Evolutionary conservation across 2,329 filamentous ascomycete species (phyloP), one percentile per base, ranked within the genome.

Genomic region (Scopulariopsis brevicaulis): DNA sequence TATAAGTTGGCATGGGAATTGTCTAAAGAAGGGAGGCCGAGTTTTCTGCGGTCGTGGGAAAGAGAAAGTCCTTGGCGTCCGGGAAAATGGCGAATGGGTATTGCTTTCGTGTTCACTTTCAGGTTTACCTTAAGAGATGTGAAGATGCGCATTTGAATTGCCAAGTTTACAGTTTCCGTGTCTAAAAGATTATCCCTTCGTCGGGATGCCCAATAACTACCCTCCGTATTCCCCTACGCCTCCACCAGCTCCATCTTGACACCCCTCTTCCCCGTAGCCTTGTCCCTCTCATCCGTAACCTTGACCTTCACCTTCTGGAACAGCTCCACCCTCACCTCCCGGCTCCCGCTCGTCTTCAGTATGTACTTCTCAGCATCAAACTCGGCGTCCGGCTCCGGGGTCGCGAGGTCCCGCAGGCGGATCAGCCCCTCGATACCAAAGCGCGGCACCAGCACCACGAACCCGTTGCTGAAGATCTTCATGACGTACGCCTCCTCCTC

Each of bases 391-490:
- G 91, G 89, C 69, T 89, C 90, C 0, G 84, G 81, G 18, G 87
- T 82, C 4, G 85, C 86, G 59, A 97, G 78, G 73, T 97, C 94
- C 59, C 90, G 79, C 64, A 97, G 74, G 12, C 93, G 81, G 62
- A 99, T 94, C 61, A 96, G 75, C 48, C 90, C 88, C 75, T 99
- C 94, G 65, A 99, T 95, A 48, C 94, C 94, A 71, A 99, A 99
- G 18, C 90, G 79, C 7, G 94, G 94, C 55, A 99, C 93, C 61
- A 97, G 92, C 12, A 97, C 92, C 20, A 97, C 94, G 65, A 96
- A 93, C 7, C 94, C 94, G 73, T 99, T 99, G 69, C 89, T 91
- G 73, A 99, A 99, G 57, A 99, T 87, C 68, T 90, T 89, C 89
- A 99, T 96, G 53, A 99, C 85, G 70, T 96, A 97, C 3, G 90